Evolutionary conservation across 176 grass and related monocot species (phyloP), one percentile per base, ranked within the genome.

Genomic region (Puccinellia tenuiflora): DNA sequence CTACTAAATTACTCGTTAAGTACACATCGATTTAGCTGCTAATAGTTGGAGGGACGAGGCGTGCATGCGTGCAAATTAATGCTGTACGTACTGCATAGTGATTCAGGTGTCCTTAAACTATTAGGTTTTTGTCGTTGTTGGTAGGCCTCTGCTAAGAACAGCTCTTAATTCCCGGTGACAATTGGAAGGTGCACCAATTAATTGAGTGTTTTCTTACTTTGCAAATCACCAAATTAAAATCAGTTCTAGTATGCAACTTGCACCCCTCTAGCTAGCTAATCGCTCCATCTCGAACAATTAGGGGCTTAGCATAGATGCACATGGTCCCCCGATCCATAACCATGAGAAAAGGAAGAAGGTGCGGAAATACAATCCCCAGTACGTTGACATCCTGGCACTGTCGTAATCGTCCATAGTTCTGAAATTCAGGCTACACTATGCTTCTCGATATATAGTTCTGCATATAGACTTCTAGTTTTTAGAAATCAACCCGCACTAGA

Each of bases 261-360:
- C 38, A 10, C 20, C 67, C 38, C 2, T 73, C 20, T 34, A 61
- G 40, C 30, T 74, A 60, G 53, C 26, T 73, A 40, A 25, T 73
- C 54, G 5, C 1, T n/a, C 37, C 54, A 66, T 31, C 18, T 62
- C 2, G 20, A 62, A 50, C 39, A 22, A 62, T 48, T 47, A 16
- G 35, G 53, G 43, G 42, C 60, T 73, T 73, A 79, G 55, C 53
- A 74, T 48, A 25, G 34, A 79, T 1, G 56, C 55, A 70, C 38
- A 62, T 89, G 78, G 78, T 77, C 79, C 83, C 78, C 43, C 47
- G 42, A 73, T 79, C 30, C 81, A 80, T 74, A 69, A 54, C 30
- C 69, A 80, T 67, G 87, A 24, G 59, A 75, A 18, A 51, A 60
- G 6, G 13, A 30, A 31, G 14, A 16, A 63, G 28, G 57, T 16